Evolutionary conservation across 2,329 filamentous ascomycete genomes (phyloP).

Genomic region (Emericellopsis cladophorae): DNA sequence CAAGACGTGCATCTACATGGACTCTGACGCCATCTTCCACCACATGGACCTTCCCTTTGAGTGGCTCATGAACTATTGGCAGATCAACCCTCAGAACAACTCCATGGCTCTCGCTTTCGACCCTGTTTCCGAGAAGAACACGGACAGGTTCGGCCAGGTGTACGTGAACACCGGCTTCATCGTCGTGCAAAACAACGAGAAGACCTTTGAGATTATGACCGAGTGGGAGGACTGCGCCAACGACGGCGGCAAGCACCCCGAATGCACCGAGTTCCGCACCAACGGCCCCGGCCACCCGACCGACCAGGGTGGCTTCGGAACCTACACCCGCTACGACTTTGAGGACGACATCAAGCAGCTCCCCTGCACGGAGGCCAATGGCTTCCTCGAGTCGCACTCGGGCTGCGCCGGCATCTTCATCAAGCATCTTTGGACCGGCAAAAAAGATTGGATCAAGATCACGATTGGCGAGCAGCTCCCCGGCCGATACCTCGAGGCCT

Average conservation of each 20-base stretch:
- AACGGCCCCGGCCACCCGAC: conserved; percentile 23
- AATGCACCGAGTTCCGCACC: conserved; percentile 23
- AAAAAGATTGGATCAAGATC: conserved; percentile 23
- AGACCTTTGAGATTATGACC: conserved; percentile 32
- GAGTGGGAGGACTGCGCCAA: conserved; percentile 31
- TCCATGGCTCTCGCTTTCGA: conserved; percentile 28
- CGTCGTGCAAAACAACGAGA: conserved; percentile 35
- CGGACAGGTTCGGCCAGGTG: conserved; percentile 23
- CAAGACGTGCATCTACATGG: conserved; percentile 28
- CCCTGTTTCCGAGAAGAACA: conserved; percentile 21
- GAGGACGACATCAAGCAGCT: conserved; percentile 24
- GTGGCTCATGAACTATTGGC: conserved; percentile 35
- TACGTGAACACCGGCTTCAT: conserved; percentile 42
- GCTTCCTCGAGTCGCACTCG: conserved; percentile 22
- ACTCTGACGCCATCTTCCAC: conserved; percentile 30
- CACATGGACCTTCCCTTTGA: conserved; percentile 29
- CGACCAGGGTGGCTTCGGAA: conserved; percentile 26
- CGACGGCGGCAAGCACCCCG: conserved; percentile 21
- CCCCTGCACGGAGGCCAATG: conserved; percentile 29
- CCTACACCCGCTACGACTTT: conserved; percentile 27
- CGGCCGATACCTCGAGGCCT: conserved; percentile 18
- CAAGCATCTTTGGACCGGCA: conserved; percentile 29
- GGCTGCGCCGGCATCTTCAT: conserved; percentile 27
- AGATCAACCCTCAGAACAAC: conserved; percentile 22
- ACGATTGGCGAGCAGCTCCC: conserved; percentile 23